A percentile compares a stretch with the other conserved stretches of the same genome.
These are phyloP conservation scores for Cyclocybe cylindracea DNA, from an alignment of 768 basidiomycete genomes.

Conservation along the genomic window DNA sequence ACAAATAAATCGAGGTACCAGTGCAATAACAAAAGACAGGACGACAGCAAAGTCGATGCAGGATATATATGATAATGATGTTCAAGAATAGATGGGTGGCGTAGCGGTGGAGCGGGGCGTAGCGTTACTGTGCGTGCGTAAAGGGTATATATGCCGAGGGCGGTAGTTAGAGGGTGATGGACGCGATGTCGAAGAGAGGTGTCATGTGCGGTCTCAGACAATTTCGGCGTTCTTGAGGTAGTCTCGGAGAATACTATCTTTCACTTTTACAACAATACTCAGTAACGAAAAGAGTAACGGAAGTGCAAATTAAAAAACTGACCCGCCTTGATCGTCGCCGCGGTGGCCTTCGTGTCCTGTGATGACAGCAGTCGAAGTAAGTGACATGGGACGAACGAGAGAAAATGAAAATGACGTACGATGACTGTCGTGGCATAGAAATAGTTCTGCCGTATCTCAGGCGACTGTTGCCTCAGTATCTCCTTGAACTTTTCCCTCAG, in stretches of 20 bases:
- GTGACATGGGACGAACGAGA: neutral
- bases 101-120: no score
- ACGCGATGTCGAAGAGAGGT: no score
- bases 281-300: neutral
- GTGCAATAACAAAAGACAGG: no score
- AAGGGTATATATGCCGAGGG: no score
- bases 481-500: slow-evolving; percentile 46
- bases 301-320: slow-evolving; percentile 9
- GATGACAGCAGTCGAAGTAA: neutral
- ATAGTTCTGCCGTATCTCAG: slow-evolving; percentile 52
- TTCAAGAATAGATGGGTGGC: no score
- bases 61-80: no score
- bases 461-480: slow-evolving; percentile 52
- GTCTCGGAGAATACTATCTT: slow-evolving; percentile 55
- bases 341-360: slow-evolving; percentile 59
- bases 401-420: slow-evolving; percentile 34
- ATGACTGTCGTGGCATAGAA: slow-evolving; percentile 62
- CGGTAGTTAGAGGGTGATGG: no score
- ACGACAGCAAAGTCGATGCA: no score
- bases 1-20: no score
- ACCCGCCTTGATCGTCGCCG: slow-evolving; percentile 54
- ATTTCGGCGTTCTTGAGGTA: slow-evolving; percentile 50
- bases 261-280: slow-evolving; percentile 32
- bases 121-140: no score
- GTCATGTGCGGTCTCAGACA: slow-evolving; percentile 20